phyloP scores from a whole-genome alignment of 2,329 filamentous ascomycete species.

The Diaporthe caulivora region DNA sequence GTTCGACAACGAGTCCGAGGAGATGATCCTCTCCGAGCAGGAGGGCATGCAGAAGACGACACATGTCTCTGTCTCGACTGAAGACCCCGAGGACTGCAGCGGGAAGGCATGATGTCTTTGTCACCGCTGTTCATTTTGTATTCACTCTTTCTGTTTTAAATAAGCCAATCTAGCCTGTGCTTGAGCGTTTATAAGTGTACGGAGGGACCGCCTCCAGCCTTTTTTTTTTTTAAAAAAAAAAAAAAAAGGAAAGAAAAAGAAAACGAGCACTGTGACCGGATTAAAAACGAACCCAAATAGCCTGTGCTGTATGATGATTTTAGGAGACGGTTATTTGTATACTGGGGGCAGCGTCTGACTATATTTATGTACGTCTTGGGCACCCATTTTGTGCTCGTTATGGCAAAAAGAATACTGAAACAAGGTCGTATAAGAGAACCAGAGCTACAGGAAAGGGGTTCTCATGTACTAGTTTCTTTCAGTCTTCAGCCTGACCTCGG shows the following conservation, averaged over 20 bases:
- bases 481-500: neutral
- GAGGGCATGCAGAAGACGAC: neutral
- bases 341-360: too few relatives aligned
- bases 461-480: neutral
- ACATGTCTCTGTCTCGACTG: neutral
- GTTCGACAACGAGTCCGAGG: slow-evolving; percentile 16
- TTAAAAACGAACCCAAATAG: too few relatives aligned
- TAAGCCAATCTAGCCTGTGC: neutral
- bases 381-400: neutral
- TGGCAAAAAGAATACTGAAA: too few relatives aligned
- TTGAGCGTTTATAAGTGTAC: too few relatives aligned
- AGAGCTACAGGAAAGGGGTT: too few relatives aligned
- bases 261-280: too few relatives aligned
- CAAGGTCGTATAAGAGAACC: too few relatives aligned
- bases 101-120: neutral
- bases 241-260: too few relatives aligned
- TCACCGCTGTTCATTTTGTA: neutral
- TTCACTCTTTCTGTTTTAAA: neutral
- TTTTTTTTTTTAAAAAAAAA: too few relatives aligned
- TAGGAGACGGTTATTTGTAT: too few relatives aligned
- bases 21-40: slow-evolving; percentile 2
- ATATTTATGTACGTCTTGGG: neutral
- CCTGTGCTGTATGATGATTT: too few relatives aligned
- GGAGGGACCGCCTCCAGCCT: too few relatives aligned
- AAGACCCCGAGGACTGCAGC: neutral